Base-by-base conservation (phyloP, 2,329 filamentous ascomycete genomes). In the Colletotrichum truncatum region DNA sequence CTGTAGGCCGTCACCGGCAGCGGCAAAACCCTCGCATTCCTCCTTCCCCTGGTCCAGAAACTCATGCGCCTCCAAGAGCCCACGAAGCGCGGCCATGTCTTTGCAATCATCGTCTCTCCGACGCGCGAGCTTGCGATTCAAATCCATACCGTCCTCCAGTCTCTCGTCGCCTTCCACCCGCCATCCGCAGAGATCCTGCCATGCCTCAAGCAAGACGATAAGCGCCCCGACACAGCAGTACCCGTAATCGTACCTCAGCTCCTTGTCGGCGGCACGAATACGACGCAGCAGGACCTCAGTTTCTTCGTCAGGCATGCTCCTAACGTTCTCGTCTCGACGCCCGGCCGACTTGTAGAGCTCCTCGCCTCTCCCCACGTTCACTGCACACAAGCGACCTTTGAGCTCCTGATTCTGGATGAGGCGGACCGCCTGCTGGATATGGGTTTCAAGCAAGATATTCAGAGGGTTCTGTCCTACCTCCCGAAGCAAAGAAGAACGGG, bases 401-500 rank as follows among this genome's bases (percentile, higher is more conserved):
- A 99, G 76, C 89, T 93, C 52, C 87, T 99, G 10, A 92, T 99
- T 4, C 85, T 99, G 34, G 96, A 99, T 74, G 96, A 99, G 80
- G 96, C 95, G 52, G 96, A 99, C 77, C 87, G 96, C 64, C 82
- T 99, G 25, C 84, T 99, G 10, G 96, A 99, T 78, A 85, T 98
- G 21, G 96, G 97, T 6, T 98, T 99, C 79, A 96, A 97, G 76
- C 90, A 93, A 60, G 94, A 97, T 70, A 79, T 99, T 26, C 93
- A 96, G 70, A 92, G 89, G 59, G 97, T 98, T 39, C 81, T 99
- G 21, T 88, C 89, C 0, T 87, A 92, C 14, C 81, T 99, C 6
- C 96, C 96, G 0, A 99, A 99, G 75, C 96, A 99, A 76, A 86
- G 96, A 54, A 87, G 96, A 51, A 99, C 96, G 0, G 96, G 96